A percentile compares a stretch with the other conserved stretches of the same genome.
These are phyloP conservation scores for Eucalyptus sideroxylon DNA, from an alignment of 345 rosid genomes.

Conservation along the genomic window DNA sequence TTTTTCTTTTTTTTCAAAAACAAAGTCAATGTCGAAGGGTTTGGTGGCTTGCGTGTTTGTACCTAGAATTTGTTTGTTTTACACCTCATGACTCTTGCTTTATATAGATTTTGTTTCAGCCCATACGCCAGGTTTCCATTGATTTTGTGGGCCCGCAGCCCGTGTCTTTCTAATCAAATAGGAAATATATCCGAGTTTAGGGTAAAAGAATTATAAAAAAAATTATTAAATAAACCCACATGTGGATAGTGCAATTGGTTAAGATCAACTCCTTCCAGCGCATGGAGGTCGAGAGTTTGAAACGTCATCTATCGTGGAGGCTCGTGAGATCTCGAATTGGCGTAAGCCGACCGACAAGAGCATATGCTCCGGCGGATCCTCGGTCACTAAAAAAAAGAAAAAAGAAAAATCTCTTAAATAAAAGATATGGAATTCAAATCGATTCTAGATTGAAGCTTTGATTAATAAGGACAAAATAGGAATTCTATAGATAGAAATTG, in stretches of 20 bases:
- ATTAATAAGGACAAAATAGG: background rate
- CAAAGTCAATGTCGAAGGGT: background rate
- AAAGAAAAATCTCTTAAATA: too few relatives aligned
- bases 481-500: background rate
- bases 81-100: background rate
- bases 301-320: fast-evolving
- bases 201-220: background rate
- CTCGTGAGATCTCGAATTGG: fast-evolving
- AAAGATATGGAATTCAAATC: background rate
- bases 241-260: too few relatives aligned
- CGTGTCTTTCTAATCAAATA: background rate
- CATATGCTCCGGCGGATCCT: fast-evolving
- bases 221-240: too few relatives aligned
- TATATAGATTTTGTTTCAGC: background rate
- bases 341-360: too few relatives aligned
- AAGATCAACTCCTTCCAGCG: fast-evolving
- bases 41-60: background rate
- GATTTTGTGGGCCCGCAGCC: background rate
- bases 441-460: background rate
- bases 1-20: background rate
- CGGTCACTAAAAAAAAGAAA: fast-evolving
- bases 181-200: background rate
- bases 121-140: background rate
- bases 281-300: too few relatives aligned
- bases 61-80: background rate